A percentile compares a stretch with the other conserved stretches of the same genome.
phyloP scores from a whole-genome alignment of 495 filamentous ascomycete species.

The Penicillium egyptiacum region DNA sequence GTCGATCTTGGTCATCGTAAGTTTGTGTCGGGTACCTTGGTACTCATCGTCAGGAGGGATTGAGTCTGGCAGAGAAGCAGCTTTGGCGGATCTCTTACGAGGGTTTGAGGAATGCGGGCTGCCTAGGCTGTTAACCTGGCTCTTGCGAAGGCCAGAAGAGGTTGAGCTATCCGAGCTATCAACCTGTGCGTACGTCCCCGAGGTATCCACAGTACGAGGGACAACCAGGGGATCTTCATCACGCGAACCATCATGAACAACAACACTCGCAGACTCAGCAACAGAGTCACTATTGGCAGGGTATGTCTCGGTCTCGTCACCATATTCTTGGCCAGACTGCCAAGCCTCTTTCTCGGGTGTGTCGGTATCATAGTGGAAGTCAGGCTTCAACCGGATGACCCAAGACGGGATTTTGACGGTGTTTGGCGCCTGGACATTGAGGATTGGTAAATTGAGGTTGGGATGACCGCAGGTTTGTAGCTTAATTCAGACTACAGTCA shows the following conservation, averaged over 20 bases:
- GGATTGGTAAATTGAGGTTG: slow-evolving; percentile 3
- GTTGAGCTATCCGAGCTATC: background rate
- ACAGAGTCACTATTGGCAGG: background rate
- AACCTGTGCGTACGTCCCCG: background rate
- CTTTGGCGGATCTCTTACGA: slow-evolving; percentile 30
- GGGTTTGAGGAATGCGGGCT: slow-evolving; percentile 3
- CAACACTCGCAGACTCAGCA: background rate
- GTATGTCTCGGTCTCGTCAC: background rate
- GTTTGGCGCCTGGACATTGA: slow-evolving; percentile 3
- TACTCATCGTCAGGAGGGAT: slow-evolving; percentile 6
- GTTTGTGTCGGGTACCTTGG: background rate
- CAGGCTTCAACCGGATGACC: slow-evolving; percentile 1
- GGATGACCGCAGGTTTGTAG: background rate
- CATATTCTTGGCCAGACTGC: background rate
- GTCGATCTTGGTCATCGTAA: background rate
- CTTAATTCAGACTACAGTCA: background rate
- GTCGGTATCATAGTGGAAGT: background rate
- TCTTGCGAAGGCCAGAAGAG: slow-evolving; percentile 18
- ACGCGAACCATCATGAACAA: background rate
- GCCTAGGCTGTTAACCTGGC: background rate
- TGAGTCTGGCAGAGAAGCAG: slow-evolving; percentile 30
- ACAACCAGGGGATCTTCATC: background rate
- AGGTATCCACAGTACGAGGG: background rate
- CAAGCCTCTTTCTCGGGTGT: background rate
- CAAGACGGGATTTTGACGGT: background rate